Conservation (phyloP, 1,284 basidiomycete genomes). For the Schizophyllum commune region DNA sequence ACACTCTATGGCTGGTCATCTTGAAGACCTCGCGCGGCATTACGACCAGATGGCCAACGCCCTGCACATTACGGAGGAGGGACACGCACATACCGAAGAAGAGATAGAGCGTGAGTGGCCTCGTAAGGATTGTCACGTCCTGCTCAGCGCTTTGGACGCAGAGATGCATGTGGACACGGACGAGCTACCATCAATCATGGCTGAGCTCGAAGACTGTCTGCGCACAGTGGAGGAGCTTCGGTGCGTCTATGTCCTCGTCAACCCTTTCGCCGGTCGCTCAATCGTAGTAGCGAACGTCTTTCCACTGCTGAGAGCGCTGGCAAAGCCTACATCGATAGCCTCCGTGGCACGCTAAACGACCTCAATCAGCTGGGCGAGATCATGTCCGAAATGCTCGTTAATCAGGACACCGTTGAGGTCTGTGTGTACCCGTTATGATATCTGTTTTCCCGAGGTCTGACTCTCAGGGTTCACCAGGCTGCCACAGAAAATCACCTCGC, state of each 20-base stretch:
- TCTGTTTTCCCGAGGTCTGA: not conserved
- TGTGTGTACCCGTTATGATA: constrained; percentile 3
- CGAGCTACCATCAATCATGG: constrained; percentile 64
- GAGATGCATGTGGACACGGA: constrained; percentile 73
- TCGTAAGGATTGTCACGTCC: constrained; percentile 1
- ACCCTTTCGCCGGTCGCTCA: not conserved
- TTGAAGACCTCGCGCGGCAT: constrained; percentile 64
- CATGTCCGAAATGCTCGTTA: constrained; percentile 66
- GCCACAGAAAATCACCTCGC: constrained; percentile 47
- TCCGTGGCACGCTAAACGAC: constrained; percentile 45
- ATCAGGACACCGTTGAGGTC: constrained; percentile 62
- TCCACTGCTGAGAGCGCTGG: constrained; percentile 32
- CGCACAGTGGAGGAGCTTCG: constrained; percentile 41
- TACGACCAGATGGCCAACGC: constrained; percentile 68
- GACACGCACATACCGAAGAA: constrained; percentile 54
- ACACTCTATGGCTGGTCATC: constrained; percentile 58
- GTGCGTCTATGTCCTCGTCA: constrained; percentile 32
- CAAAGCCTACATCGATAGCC: constrained; percentile 39
- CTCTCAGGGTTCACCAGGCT: constrained; percentile 23
- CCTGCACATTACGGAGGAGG: constrained; percentile 55
- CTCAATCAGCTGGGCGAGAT: constrained; percentile 70
- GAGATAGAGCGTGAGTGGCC: constrained; percentile 52
- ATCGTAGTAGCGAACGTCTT: constrained; percentile 38
- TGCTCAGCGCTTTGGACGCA: constrained; percentile 18
- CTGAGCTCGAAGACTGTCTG: constrained; percentile 56